Conservation (phyloP, 2,329 filamentous ascomycete species). For the Alternaria viburni region DNA sequence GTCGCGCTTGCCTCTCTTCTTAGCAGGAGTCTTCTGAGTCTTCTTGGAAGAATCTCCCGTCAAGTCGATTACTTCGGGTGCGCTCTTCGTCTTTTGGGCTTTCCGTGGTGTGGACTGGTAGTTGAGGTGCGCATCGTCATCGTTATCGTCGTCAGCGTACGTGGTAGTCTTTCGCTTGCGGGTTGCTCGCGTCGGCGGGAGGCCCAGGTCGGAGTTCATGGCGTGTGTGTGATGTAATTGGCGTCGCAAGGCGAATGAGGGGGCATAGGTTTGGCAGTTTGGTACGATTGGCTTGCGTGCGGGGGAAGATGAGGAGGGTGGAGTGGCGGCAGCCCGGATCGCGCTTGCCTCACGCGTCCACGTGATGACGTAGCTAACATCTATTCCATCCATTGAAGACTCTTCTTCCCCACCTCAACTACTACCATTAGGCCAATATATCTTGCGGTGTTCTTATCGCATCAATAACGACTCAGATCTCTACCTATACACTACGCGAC, state of each 20-base stretch:
- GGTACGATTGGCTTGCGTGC: background rate
- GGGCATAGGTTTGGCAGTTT: background rate
- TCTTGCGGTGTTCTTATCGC: background rate
- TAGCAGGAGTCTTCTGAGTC: slow-evolving; percentile 17
- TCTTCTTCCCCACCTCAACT: background rate
- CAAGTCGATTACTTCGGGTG: slow-evolving; percentile 11
- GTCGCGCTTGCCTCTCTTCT: slow-evolving; percentile 25
- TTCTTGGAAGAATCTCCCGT: slow-evolving; percentile 19
- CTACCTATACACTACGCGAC: background rate
- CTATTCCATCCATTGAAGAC: background rate
- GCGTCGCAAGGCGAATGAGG: background rate
- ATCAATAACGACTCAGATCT: background rate
- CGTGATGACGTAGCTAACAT: slow-evolving; percentile 14
- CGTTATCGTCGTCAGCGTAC: slow-evolving; percentile 17
- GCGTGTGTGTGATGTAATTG: background rate
- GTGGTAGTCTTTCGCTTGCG: slow-evolving; percentile 32
- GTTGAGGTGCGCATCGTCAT: slow-evolving; percentile 7
- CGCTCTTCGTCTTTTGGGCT: slow-evolving; percentile 2
- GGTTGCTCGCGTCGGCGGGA: background rate
- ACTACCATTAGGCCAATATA: background rate
- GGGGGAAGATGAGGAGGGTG: background rate
- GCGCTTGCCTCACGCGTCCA: slow-evolving; percentile 10
- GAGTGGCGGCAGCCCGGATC: slow-evolving; percentile 4
- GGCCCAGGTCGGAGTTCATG: slow-evolving; percentile 4
- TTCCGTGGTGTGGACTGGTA: slow-evolving; percentile 12